Base-by-base conservation (phyloP, 2,329 filamentous ascomycete species). In the Sclerotiophoma versabilis region DNA sequence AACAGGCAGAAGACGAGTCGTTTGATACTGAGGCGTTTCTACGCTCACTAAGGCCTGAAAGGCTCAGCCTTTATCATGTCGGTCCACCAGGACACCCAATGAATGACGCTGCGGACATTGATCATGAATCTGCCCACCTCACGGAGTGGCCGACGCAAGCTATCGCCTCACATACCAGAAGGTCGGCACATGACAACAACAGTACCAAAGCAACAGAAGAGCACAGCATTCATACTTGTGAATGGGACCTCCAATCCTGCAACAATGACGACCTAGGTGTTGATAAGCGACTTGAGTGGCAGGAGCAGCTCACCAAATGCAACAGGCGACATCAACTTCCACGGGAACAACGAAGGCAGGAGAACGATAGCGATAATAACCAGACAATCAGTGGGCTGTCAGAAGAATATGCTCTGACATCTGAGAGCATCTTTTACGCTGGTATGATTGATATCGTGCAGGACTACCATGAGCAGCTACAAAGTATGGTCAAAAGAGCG, bases 1-100 rank as follows among this genome's bases (percentile, higher is more conserved):
- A 25, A 14, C 26, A 6, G 9, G 27, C 15, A 5, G 15, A 29
- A 6, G 34, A 34, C 14, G 34, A 23, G 6, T 4, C 2, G 1
- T 38, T 48, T 7, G 26, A 54, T 20, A 54, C 44, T 4, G 51
- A 54, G 12, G 44, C 27, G 12, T 5, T 49, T 2, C 38, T 54
- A 1, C 26, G 11, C 20, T 49, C 45, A 12, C 45, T 54, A 14
- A 20, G 38, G 19, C 51, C 51, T 11, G 44, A 54, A 11, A 22
- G 51, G 5, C 39, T 49, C 7, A 29, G 51, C 20, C 26, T 49
- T 4, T 27, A 54, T 15, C 38, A 48, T 8, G 22, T 44, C 23
- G 20, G 6, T 1, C 26, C 14, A 15, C 20, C 44, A 14, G n/a
- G 26, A 6, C 44, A 20, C 23, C 3, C 11, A n/a, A n/a, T n/a